Base-by-base conservation (phyloP, 441 rosid species). In the Gossypium lobatum region DNA sequence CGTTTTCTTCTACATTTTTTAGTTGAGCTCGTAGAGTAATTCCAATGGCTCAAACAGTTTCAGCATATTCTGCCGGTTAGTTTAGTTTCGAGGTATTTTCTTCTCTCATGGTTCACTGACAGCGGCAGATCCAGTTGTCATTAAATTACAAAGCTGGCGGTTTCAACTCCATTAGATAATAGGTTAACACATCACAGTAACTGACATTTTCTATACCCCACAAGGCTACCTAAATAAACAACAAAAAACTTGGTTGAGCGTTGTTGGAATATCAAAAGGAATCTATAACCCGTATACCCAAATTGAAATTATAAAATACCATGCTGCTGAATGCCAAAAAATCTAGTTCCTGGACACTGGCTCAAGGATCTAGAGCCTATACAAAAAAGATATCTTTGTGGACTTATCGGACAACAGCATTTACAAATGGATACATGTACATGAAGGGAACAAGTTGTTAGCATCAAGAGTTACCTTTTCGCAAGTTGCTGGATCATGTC, bases 401-500 rank as follows among this genome's bases (percentile, higher is more conserved):
- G 37, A 46, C 71, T 23, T 14, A 21, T 6, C 13, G 48, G 57
- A 65, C 23, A 23, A 54, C 25, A 54, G 25, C 25, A 54, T 54
- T 54, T 17, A 57, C 25, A 54, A 54, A 54, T 18, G 20, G 25
- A 65, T 14, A 21, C 39, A 46, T 23, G 37, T 13, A 66, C 13
- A 28, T 21, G 2, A 3, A 16, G 60, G 4, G 21, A 50, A 25
- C 59, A 50, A 48, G 72, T 39, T 3, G 1, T 68, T 52, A 52
- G 26, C 59, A 50, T 26, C 16, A 1, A 50, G 45, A 68, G 25
- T 74, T 76, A 88, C 75, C 80, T 70, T 64, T 48, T 78, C 42
- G 72, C 60, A 69, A 89, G 77, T 78, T 86, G 86, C 70, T 80
- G 80, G 53, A 88, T 79, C 52, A 83, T 26, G 60, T 80, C 82